phyloP scores from a whole-genome alignment of 2,329 filamentous ascomycete species.

The Tolypocladium ovalisporum region DNA sequence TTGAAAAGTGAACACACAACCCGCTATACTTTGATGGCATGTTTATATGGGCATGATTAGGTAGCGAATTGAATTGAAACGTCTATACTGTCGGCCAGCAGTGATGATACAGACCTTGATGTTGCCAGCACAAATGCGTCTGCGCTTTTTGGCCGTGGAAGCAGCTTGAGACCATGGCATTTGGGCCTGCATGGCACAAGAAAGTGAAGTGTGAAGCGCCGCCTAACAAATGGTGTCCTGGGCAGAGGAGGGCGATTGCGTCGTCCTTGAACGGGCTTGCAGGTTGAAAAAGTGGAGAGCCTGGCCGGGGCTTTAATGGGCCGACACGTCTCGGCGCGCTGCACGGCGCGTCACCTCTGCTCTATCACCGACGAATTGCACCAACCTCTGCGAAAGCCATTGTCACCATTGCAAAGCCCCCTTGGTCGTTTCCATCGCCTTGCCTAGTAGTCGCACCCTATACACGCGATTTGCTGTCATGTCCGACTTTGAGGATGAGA shows the following conservation, averaged over 20 bases:
- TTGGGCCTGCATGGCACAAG: no score
- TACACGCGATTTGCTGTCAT: slow-evolving; percentile 22
- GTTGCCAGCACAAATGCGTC: neutral
- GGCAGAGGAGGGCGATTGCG: no score
- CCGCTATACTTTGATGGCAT: neutral
- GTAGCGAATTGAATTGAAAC: neutral
- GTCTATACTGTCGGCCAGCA: neutral
- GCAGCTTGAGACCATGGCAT: neutral
- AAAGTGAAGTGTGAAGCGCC: no score
- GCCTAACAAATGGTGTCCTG: no score
- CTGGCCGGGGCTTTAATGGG: slow-evolving; percentile 16
- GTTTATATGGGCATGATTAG: neutral
- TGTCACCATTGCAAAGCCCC: neutral
- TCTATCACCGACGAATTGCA: neutral
- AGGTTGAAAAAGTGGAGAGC: neutral
- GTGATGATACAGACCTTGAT: neutral
- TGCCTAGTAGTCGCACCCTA: neutral
- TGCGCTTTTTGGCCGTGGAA: no score
- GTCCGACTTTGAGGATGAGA: slow-evolving; percentile 51
- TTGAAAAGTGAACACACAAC: neutral
- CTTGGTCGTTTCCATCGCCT: neutral
- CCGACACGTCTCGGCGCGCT: slow-evolving; percentile 18
- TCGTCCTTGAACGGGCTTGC: neutral
- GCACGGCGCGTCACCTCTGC: neutral
- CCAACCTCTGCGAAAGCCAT: neutral